Evolutionary conservation across 257 asterid genomes (phyloP), one percentile per base, ranked within the genome.

Genomic region (Solanum virginianum): DNA sequence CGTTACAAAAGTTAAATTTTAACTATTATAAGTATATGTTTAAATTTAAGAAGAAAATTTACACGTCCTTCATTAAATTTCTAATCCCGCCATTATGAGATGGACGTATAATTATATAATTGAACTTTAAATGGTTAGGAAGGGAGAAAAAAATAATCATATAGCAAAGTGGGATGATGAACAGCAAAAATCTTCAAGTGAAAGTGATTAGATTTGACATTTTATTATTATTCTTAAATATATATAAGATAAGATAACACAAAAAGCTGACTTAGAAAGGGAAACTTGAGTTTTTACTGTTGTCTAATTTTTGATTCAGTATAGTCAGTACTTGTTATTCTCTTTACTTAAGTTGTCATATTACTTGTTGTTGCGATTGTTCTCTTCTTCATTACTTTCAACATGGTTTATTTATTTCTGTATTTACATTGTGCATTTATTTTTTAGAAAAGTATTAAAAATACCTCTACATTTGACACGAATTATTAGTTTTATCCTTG

Each of bases 181-280:
- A 75, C 60, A 75, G 43, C 60, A 8, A 75, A 47, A 47, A 22
- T n/a, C 60, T 75, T 75, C 81, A 75, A 49, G 22, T 75, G 43
- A 62, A 75, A 49, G 81, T 75, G 81, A 75, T 49, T 60, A 75
- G 81, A 47, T 22, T 75, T 49, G 45, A 75, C 45, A 49, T 75
- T 22, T 14, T 75, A 74, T 74, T 41, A 77, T 32, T 4, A 36
- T 36, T 24, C 8, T 59, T 14, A n/a, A 47, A 13, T 26, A 60
- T 53, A 74, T 2, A 20, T 63, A 63, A 24, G 2, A 80, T 59
- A 84, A 84, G 54, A 80, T 75, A 22, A 18, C 71, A 59, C 63
- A 59, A 83, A 72, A 75, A 36, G 62, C 83, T 62, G 84, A 36
- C 54, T 4, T 12, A 82, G 32, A 86, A 79, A 83, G 87, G 47